These are phyloP conservation scores for Apiotrichum laibachii DNA, from an alignment of 1,284 basidiomycete species.

Conservation along the genomic window DNA sequence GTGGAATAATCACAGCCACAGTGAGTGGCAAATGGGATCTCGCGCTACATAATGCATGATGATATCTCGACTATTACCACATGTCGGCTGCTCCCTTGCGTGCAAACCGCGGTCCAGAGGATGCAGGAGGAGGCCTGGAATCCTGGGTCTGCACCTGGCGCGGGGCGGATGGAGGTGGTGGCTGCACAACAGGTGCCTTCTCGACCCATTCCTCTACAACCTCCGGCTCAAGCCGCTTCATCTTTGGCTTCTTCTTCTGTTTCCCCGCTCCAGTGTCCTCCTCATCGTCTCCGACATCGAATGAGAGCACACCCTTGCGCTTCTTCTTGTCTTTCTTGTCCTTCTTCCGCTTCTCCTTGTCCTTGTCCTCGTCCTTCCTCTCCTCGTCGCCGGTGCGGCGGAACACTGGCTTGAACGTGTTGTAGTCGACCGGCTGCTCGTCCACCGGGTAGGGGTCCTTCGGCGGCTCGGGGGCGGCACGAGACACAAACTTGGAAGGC, in stretches of 20 bases:
- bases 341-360: constrained; percentile 33
- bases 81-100: constrained; percentile 48
- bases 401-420: constrained; percentile 62
- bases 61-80: constrained; percentile 27
- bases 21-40: background rate
- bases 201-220: constrained; percentile 55
- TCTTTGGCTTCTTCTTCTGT: constrained; percentile 30
- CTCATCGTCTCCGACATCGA: no score
- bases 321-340: constrained; percentile 34
- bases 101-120: constrained; percentile 4
- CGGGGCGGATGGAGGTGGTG: background rate
- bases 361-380: constrained; percentile 42
- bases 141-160: background rate
- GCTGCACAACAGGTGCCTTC: constrained; percentile 45
- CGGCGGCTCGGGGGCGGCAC: constrained; percentile 10
- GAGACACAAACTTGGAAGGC: constrained; percentile 27
- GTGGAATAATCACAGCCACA: background rate
- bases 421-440: constrained; percentile 34
- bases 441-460: constrained; percentile 26
- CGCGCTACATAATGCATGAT: background rate
- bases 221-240: constrained; percentile 47
- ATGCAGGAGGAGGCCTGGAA: background rate
- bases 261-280: no score
- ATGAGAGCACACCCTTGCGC: no score
- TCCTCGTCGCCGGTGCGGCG: constrained; percentile 17